Conservation (phyloP, 768 basidiomycete genomes). For the Punctularia strigosozonata region DNA sequence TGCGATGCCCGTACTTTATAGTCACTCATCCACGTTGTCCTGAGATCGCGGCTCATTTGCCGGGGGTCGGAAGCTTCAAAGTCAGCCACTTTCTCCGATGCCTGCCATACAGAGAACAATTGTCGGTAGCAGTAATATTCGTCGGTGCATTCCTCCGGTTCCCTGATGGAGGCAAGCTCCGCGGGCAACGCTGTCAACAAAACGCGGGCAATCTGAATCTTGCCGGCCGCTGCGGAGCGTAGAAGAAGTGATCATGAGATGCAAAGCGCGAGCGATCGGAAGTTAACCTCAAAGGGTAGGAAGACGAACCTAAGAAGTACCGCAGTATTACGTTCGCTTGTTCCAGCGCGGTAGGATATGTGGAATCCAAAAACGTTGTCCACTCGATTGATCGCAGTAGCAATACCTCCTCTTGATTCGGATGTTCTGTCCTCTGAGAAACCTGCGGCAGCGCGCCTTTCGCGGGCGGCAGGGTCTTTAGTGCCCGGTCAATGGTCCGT, state of each 20-base stretch:
- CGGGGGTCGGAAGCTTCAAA: constrained; percentile 45
- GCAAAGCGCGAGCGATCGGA: not conserved
- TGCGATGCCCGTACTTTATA: constrained; percentile 35
- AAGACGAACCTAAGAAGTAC: constrained; percentile 74
- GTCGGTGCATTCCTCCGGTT: constrained; percentile 59
- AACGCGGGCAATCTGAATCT: constrained; percentile 53
- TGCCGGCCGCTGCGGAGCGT: constrained; percentile 47
- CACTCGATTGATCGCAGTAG: constrained; percentile 88
- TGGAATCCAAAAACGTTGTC: constrained; percentile 70
- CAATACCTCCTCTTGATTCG: constrained; percentile 46
- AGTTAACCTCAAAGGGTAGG: not conserved
- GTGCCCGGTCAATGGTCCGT: constrained; percentile 57
- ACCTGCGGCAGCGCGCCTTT: constrained; percentile 49
- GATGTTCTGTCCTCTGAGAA: constrained; percentile 45
- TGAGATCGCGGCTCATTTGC: constrained; percentile 46
- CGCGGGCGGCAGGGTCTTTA: constrained; percentile 44
- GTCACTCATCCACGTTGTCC: constrained; percentile 48
- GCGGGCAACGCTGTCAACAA: constrained; percentile 49
- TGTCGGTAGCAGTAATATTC: constrained; percentile 74
- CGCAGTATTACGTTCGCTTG: constrained; percentile 83
- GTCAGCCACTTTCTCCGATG: constrained; percentile 48
- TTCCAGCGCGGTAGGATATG: constrained; percentile 67
- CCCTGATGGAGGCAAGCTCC: constrained; percentile 48
- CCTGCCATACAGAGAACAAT: constrained; percentile 69
- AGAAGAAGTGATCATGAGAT: not conserved